phyloP scores from a whole-genome alignment of 139 green algal species.

The Protoeuglena noctilucae region DNA sequence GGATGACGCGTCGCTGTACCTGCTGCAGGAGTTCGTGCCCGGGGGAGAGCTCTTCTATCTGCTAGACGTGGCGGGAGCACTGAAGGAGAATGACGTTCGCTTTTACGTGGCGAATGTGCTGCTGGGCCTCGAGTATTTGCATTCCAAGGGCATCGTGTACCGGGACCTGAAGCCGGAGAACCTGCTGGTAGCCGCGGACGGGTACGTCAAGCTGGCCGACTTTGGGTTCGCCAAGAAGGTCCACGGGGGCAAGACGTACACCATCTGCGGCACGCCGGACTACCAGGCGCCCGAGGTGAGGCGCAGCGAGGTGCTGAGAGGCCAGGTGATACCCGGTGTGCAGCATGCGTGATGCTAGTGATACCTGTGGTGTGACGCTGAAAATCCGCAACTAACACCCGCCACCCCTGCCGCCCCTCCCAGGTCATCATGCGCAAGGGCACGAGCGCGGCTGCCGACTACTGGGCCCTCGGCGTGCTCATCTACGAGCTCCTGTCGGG shows the following conservation, averaged over 20 bases:
- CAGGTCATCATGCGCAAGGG: conserved; percentile 14
- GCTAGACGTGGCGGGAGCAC: conserved; percentile 9
- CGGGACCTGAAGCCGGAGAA: conserved; percentile 25
- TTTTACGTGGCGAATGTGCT: conserved; percentile 9
- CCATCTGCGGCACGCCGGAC: conserved; percentile 49
- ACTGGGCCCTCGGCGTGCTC: conserved; percentile 71
- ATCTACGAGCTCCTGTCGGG: conserved; percentile 68
- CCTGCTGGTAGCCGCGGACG: conserved; percentile 8
- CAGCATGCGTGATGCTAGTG: no score
- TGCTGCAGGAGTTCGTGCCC: conserved; percentile 61
- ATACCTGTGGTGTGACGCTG: no score
- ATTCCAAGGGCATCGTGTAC: conserved; percentile 13
- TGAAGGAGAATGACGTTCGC: conserved; percentile 3
- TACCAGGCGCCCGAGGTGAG: conserved; percentile 69
- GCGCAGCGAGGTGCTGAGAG: conserved; percentile 35
- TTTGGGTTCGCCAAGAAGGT: conserved; percentile 16
- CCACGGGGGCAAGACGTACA: conserved; percentile 10
- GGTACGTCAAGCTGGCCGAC: conserved; percentile 17
- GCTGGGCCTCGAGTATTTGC: conserved; percentile 15
- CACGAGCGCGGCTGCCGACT: conserved; percentile 51
- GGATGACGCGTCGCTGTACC: conserved; percentile 46
- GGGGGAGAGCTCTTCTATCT: conserved; percentile 65
- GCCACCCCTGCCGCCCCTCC: no score
- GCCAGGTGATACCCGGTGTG: no score
- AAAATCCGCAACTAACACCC: no score